Evolutionary conservation across 2,329 filamentous ascomycete species (phyloP), one percentile per base, ranked within the genome.

Genomic region (Fusarium sp.): DNA sequence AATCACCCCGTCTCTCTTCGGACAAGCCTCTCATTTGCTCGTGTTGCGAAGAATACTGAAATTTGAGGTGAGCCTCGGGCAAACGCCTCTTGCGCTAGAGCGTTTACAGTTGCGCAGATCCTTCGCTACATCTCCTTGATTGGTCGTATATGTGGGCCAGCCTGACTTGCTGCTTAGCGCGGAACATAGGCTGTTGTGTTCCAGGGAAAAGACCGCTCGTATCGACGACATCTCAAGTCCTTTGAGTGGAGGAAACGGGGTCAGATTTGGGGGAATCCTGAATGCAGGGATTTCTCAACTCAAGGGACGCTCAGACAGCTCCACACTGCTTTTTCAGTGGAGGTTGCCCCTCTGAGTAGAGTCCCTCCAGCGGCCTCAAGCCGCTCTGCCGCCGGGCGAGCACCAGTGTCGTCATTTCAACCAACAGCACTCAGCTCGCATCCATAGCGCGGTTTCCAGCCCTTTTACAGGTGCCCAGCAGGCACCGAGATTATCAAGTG

Each of bases 301-400:
- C 25, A 41, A 27, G 57, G 54, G 41, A 39, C 48, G 66, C 65
- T 66, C 67, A 66, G 45, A 66, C 54, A 66, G 50, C 62, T 73
- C 72, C 72, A 75, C 72, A 73, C 59, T 73, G 72, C 72, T 75
- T 75, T 57, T 75, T 73, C 69, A 75, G 72, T 75, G 72, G 72
- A 75, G 69, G 70, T 18, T 64, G 52, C 72, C 68, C 71, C 48
- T 54, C 48, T 32, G 48, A 32, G 32, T 14, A 34, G 32, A 34
- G 18, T 41, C 64, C 71, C 56, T 61, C 25, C 68, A 30, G 71
- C 67, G 66, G 65, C 70, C 61, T 72, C 58, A 23, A 41, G 57
- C 56, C 39, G 25, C 23, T 39, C 25, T 35, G 30, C 37, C 41
- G 14, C 20, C 35, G 52, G 64, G 64, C 48, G 48, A 63, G 32